Evolutionary conservation across 2,329 filamentous ascomycete genomes (phyloP), one percentile per base, ranked within the genome.

Genomic region (Simplicillium sp.): DNA sequence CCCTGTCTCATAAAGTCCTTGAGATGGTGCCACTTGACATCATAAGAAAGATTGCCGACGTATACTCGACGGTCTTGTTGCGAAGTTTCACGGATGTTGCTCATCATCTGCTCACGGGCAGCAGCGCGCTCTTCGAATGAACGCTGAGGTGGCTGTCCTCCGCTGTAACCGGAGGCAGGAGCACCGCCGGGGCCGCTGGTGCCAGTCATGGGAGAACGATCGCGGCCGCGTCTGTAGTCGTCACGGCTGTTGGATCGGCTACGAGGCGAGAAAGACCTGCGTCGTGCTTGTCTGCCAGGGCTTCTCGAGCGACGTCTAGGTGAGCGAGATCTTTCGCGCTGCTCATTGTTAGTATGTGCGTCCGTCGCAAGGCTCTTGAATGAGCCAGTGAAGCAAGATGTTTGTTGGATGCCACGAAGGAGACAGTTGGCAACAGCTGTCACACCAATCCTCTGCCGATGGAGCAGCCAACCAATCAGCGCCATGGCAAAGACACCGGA

Each of bases 1-100:
- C 92, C 90, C 80, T 95, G 87, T 78, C 92, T 85, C 92, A 98
- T 98, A 64, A 97, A 97, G 72, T 98, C 92, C 74, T 98, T 98
- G 48, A 98, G 80, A 60, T 97, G 92, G 73, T 97, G 90, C 92
- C 92, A 98, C 74, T 98, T 98, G 64, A 98, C 92, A 74, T 98
- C 92, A 73, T 98, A 98, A 38, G 89, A 92, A 54, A 98, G 77
- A 64, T 98, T 98, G 67, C 92, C 92, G 62, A 98, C 92, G 64
- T 98, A 98, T 78, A 98, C 92, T 52, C 92, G 89, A 60, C 92
- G 90, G 75, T 98, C 92, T 69, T 98, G 92, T 64, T 97, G 92
- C 47, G 92, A 97, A 36, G 86, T 84, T 59, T 97, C 92, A 60
- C 88, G 83, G 55, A 96, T 83, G 60, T 80, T 88, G 67, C 81